A percentile compares a stretch with the other conserved stretches of the same genome.
These are phyloP conservation scores for Straminergon stramineum DNA, from an alignment of 225 moss, liverwort and hornwort species.

Conservation along the genomic window DNA sequence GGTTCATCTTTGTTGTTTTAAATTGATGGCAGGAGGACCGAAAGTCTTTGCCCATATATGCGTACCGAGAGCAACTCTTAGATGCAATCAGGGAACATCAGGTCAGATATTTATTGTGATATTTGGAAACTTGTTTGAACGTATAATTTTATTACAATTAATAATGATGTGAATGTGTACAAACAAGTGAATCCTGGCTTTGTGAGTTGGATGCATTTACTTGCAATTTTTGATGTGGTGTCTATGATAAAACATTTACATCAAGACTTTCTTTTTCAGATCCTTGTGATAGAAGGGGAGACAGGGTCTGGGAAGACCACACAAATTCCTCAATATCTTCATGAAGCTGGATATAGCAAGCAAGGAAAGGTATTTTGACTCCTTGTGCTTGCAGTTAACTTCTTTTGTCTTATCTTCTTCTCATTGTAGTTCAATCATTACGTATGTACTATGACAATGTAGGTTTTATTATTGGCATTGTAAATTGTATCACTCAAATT, in stretches of 20 bases:
- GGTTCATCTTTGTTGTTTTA: neutral
- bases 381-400: neutral
- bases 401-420: neutral
- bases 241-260: neutral
- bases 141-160: neutral
- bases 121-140: neutral
- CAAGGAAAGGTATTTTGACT: conserved; percentile 52
- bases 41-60: conserved; percentile 49
- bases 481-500: neutral
- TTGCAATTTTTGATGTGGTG: neutral
- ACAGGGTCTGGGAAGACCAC: conserved; percentile 99
- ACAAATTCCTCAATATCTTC: conserved; percentile 96
- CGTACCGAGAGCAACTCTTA: conserved; percentile 39
- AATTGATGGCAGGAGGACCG: conserved; percentile 50
- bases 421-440: neutral
- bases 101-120: conserved; percentile 8
- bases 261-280: conserved; percentile 14
- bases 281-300: conserved; percentile 93
- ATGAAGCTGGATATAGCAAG: conserved; percentile 92
- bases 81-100: conserved; percentile 41
- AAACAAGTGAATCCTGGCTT: neutral
- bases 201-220: neutral
- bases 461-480: neutral
- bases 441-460: neutral
- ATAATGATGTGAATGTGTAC: neutral